Percentiles rank a stretch among this genome's conserved stretches.
phyloP scores from a whole-genome alignment of 2,329 filamentous ascomycete species.

The Lachnellula cervina region DNA sequence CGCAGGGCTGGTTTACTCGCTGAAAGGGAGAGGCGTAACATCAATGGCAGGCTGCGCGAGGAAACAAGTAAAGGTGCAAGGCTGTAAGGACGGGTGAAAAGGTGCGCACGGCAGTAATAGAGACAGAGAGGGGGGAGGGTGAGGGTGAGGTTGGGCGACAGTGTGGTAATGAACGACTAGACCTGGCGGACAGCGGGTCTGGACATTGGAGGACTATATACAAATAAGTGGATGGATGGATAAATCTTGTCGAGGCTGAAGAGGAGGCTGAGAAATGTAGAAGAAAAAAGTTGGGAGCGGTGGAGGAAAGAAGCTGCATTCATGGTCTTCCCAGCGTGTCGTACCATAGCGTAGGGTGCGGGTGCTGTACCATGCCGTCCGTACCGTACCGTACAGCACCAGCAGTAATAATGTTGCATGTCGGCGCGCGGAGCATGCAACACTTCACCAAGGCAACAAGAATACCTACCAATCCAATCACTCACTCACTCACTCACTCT shows the following conservation, averaged over 20 bases:
- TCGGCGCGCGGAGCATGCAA: conserved; percentile 1
- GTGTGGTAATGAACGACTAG: background rate
- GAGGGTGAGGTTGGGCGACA: too few species aligned
- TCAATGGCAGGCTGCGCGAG: conserved; percentile 9
- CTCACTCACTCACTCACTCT: too few species aligned
- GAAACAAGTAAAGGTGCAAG: background rate
- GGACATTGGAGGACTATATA: background rate
- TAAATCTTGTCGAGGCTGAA: background rate
- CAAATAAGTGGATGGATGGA: background rate
- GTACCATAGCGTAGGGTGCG: background rate
- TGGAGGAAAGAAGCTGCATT: background rate
- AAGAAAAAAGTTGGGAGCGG: background rate
- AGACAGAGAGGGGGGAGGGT: too few species aligned
- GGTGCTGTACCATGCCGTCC: background rate
- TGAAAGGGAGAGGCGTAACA: conserved; percentile 18
- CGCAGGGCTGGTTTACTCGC: conserved; percentile 11
- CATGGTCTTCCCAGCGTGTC: background rate
- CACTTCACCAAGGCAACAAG: conserved; percentile 2
- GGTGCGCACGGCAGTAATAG: background rate
- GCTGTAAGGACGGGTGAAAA: background rate
- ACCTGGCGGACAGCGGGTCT: background rate
- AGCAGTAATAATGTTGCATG: too few species aligned
- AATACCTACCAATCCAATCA: background rate
- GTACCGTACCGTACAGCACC: too few species aligned
- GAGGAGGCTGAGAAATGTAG: background rate